A percentile compares a stretch with the other conserved stretches of the same genome.
Evolutionary conservation across 805 yeast species (phyloP).

Genomic region (Lipomyces lipofer): DNA sequence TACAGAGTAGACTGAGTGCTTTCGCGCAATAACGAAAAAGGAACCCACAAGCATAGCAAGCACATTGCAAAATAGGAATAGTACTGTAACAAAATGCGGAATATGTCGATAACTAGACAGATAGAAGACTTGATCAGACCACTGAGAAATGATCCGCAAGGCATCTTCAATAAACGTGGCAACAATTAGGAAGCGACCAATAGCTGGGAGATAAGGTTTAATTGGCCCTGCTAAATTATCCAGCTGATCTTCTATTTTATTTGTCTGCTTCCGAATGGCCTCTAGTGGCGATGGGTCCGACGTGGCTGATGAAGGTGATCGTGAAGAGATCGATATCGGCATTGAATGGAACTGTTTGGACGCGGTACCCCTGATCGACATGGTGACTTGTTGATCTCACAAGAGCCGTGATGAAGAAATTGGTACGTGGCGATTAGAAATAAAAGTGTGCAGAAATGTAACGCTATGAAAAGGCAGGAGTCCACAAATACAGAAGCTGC

Average conservation of each 20-base stretch:
- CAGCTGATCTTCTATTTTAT: slow-evolving; percentile 25
- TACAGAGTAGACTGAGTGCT: slow-evolving; percentile 68
- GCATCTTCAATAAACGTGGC: slow-evolving; percentile 94
- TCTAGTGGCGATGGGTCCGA: slow-evolving; percentile 30
- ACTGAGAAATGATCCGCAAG: slow-evolving; percentile 76
- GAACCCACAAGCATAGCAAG: slow-evolving; percentile 73
- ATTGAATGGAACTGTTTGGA: slow-evolving; percentile 31
- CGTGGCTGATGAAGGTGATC: slow-evolving; percentile 22
- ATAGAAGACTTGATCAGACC: slow-evolving; percentile 88
- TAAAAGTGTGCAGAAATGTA: no score
- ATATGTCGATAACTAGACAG: slow-evolving; percentile 75
- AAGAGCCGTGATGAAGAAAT: no score
- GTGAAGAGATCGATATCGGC: slow-evolving; percentile 29
- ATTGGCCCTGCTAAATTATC: slow-evolving; percentile 31
- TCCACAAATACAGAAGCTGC: no score
- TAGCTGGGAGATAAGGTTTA: slow-evolving; percentile 61
- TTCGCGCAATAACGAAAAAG: slow-evolving; percentile 65
- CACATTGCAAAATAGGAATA: slow-evolving; percentile 66
- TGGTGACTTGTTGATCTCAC: neutral
- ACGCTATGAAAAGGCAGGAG: no score
- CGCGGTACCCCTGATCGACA: slow-evolving; percentile 31
- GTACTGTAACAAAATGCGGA: slow-evolving; percentile 73
- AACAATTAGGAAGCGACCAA: slow-evolving; percentile 87
- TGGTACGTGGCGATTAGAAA: no score
- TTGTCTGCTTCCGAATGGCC: slow-evolving; percentile 26